These are phyloP conservation scores for Epichloe aotearoae DNA, from an alignment of 2,329 filamentous ascomycete genomes.

Conservation along the genomic window DNA sequence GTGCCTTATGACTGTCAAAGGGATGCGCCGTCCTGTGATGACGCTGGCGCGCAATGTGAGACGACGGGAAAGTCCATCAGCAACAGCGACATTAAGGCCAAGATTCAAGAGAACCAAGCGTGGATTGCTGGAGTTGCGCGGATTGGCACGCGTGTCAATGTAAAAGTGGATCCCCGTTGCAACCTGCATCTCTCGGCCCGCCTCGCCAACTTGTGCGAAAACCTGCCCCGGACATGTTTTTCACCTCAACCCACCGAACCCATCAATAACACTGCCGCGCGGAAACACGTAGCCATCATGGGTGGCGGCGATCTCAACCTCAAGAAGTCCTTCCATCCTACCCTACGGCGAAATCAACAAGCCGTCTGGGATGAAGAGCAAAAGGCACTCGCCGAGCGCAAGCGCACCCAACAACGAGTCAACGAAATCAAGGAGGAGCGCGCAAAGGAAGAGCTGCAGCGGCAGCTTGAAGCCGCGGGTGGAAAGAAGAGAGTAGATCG, in stretches of 20 bases:
- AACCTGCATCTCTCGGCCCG: neutral
- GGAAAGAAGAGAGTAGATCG: constrained; percentile 67
- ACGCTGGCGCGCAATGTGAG: too few relatives aligned
- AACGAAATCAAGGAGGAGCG: constrained; percentile 93
- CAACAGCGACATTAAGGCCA: too few relatives aligned
- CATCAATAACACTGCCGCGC: neutral
- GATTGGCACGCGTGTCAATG: neutral
- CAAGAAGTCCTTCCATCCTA: constrained; percentile 92
- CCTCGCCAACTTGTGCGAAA: neutral
- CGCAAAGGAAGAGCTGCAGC: constrained; percentile 80
- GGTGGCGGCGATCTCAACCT: constrained; percentile 90
- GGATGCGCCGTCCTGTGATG: too few relatives aligned
- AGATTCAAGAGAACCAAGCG: too few relatives aligned
- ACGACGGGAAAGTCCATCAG: too few relatives aligned
- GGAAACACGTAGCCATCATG: constrained; percentile 42
- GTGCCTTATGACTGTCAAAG: too few relatives aligned
- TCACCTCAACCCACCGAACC: neutral
- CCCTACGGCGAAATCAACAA: constrained; percentile 78
- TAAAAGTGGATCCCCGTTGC: constrained; percentile 1
- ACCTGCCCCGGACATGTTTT: neutral
- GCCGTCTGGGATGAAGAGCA: constrained; percentile 86
- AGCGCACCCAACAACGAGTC: constrained; percentile 78
- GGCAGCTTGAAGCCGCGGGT: constrained; percentile 77
- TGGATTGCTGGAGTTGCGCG: too few relatives aligned
- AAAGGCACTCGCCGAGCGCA: constrained; percentile 86